Evolutionary conservation across 2,329 filamentous ascomycete genomes (phyloP), one percentile per base, ranked within the genome.

Genomic region (Paracorniculantispora psalliotae): DNA sequence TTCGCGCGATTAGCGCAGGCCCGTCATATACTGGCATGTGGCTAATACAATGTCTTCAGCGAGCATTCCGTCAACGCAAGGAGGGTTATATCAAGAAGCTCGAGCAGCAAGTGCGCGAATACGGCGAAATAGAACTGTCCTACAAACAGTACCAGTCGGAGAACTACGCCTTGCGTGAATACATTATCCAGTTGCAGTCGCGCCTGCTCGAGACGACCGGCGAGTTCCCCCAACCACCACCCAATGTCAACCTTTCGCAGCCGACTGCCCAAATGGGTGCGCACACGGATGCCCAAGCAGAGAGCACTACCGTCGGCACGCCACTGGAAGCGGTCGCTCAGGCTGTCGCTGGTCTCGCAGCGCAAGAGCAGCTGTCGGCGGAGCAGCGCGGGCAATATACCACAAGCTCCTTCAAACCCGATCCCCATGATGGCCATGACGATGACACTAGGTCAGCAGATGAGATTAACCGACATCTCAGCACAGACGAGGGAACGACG

Each of bases 71-170:
- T 44, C 92, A 97, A 76, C 89, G 94, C 63, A 99, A 99, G 72
- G 94, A 99, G 75, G 90, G 91, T 48, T 97, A 99, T 73, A 99
- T 99, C 73, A 96, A 96, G 79, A 96, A 96, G 72, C 83, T 99
- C 7, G 94, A 99, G 75, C 89, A 94, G 70, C 91, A 97, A 71
- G 91, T 97, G 54, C 87, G 91, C 67, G 90, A 94, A 30, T 90
- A 86, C 64, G 82, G 85, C 65, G 81, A 85, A 19, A 84, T 96
- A 73, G 89, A 92, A 65, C 83, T 89, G 63, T 85, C 83, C 59
- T 91, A 85, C 74, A 94, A 96, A 72, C 77, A 81, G n/a, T 77
- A 96, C 26, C 91, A 96, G 70, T 80, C 84, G 28, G 93, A 99
- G 72, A 96, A 97, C 75, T 94, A 92, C 71, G 86, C 90, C 62